These are phyloP conservation scores for Mrakia frigida DNA, from an alignment of 768 basidiomycete species.

Conservation along the genomic window DNA sequence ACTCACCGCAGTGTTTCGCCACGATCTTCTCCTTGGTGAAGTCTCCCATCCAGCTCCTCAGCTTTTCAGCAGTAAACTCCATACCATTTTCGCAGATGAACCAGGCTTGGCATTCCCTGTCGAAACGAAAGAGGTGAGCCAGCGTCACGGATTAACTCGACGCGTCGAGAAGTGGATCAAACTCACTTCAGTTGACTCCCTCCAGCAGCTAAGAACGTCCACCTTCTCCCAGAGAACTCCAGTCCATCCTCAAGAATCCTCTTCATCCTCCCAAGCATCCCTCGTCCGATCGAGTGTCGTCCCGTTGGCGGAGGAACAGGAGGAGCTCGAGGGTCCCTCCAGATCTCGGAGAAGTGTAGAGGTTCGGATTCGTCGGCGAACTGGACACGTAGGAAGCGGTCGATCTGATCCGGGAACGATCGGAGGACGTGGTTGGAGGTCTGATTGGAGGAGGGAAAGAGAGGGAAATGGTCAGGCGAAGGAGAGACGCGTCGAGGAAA, in stretches of 20 bases:
- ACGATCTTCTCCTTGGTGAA: slow-evolving; percentile 19
- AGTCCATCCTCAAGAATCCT: slow-evolving; percentile 23
- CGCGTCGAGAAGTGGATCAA: not conserved
- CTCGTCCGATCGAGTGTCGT: slow-evolving; percentile 7
- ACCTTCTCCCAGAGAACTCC: slow-evolving; percentile 16
- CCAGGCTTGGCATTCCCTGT: slow-evolving; percentile 24
- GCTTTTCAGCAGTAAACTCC: slow-evolving; percentile 13
- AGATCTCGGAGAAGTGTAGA: slow-evolving; percentile 16
- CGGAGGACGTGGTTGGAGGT: slow-evolving; percentile 35
- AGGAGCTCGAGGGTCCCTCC: slow-evolving; percentile 9
- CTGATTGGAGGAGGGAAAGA: not conserved
- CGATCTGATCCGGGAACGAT: slow-evolving; percentile 26
- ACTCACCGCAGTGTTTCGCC: slow-evolving; percentile 12
- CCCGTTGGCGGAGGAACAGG: not conserved
- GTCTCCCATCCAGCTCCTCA: slow-evolving; percentile 22
- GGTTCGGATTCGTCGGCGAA: slow-evolving; percentile 36
- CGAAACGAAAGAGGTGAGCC: not conserved
- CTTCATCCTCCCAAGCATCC: slow-evolving; percentile 19
- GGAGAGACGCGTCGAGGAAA: not conserved
- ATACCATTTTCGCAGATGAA: slow-evolving; percentile 17
- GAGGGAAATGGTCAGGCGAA: not conserved
- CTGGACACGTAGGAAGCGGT: slow-evolving; percentile 37
- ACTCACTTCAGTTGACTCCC: slow-evolving; percentile 24
- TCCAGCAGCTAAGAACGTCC: slow-evolving; percentile 23
- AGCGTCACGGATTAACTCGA: too few relatives aligned